Percentiles rank a stretch among this genome's conserved stretches.
phyloP scores from a whole-genome alignment of 1,284 basidiomycete species.

The Irpex sp. region DNA sequence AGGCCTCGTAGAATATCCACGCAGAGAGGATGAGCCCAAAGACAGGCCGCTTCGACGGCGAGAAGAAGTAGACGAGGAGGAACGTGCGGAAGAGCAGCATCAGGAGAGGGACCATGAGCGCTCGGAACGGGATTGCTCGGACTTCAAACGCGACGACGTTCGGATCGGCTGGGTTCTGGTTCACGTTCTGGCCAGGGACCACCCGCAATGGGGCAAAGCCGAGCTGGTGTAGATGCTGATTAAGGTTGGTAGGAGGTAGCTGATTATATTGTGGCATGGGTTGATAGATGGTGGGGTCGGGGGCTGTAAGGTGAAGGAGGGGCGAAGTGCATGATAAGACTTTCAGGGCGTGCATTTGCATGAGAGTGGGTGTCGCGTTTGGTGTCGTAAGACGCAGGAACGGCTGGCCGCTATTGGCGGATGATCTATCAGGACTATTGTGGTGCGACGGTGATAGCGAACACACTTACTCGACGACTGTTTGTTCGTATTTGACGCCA shows the following conservation, averaged over 20 bases:
- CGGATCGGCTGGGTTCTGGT: conserved; percentile 22
- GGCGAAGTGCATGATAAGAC: conserved; percentile 72
- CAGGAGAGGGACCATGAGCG: conserved; percentile 61
- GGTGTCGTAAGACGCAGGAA: conserved; percentile 56
- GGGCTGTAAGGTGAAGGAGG: conserved; percentile 34
- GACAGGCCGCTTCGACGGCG: conserved; percentile 70
- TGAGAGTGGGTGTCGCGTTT: conserved; percentile 48
- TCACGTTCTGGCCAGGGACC: conserved; percentile 26
- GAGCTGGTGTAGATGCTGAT: conserved; percentile 58
- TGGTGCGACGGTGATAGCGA: conserved; percentile 12
- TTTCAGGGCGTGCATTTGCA: conserved; percentile 64
- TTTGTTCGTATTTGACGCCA: conserved; percentile 58
- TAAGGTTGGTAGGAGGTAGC: conserved; percentile 43
- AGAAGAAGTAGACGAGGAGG: conserved; percentile 75
- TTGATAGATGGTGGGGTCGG: conserved; percentile 16
- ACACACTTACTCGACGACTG: conserved; percentile 52
- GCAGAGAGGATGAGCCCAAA: conserved; percentile 62
- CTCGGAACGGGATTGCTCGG: conserved; percentile 50
- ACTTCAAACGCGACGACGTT: conserved; percentile 34
- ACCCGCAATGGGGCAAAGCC: conserved; percentile 50
- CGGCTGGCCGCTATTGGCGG: conserved; percentile 44
- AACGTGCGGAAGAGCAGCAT: conserved; percentile 67
- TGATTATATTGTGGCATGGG: conserved; percentile 25
- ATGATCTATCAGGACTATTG: not conserved
- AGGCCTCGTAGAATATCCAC: conserved; percentile 77